Evolutionary conservation across 2,329 filamentous ascomycete genomes (phyloP), one percentile per base, ranked within the genome.

Genomic region (Talaromyces sp.): DNA sequence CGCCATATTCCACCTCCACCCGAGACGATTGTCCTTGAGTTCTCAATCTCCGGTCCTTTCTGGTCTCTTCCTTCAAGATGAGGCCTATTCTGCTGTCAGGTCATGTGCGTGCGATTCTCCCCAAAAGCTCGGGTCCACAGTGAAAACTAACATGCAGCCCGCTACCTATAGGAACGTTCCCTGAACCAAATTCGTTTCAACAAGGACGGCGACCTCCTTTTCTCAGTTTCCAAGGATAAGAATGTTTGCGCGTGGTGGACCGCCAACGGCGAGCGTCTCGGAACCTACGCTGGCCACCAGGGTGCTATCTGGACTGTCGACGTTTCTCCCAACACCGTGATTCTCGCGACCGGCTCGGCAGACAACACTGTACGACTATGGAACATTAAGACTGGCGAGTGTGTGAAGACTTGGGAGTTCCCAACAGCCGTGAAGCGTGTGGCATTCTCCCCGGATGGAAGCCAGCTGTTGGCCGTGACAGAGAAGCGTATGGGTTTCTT

Each of bases 231-330:
- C 66, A 97, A 97, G 80, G 93, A 97, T 77, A 93, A 97, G 79
- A 86, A 95, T 71, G 91, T 97, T 70, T 96, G 93, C 82, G 93
- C 86, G 62, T 99, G 94, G 94, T 97, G 86, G 79, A 88, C 91
- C 62, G 91, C 95, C 80, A 99, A 99, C 77, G 94, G 94, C 79
- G 94, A 99, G 82, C 89, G 94, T 69, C 84, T 97, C 69, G 94
- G 94, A 70, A 94, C 93, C 67, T 99, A 97, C 81, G 87, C 90
- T 73, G 94, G 94, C 75, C 94, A 99, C 79, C 89, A 95, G 76
- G 94, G 94, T 78, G 93, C 94, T 68, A 89, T 99, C 80, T 99
- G 94, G 94, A 97, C 94, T 58, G 89, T 99, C 76, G 94, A 99
- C 73, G 88, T 96, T 70, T 90, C 96, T 79, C 92, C 93, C 62